These are phyloP conservation scores for Colletotrichum siamense DNA, from an alignment of 2,329 filamentous ascomycete genomes.

Conservation along the genomic window DNA sequence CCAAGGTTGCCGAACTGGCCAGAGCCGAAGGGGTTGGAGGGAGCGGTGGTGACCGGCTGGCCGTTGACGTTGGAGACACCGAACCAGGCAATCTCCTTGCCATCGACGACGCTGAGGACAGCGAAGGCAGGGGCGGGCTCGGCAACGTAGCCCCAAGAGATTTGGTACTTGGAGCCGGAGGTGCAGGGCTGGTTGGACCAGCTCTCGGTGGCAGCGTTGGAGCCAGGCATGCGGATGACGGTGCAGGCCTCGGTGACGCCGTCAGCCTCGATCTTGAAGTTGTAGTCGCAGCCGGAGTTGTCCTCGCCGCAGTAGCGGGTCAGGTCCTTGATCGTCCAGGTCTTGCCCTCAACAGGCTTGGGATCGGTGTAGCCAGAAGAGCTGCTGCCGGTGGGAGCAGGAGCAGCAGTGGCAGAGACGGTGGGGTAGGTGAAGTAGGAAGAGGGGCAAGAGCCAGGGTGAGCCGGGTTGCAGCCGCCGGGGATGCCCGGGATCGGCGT, in stretches of 20 bases:
- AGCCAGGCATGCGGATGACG: neutral
- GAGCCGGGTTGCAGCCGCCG: constrained; percentile 14
- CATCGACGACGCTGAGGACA: neutral
- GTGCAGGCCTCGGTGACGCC: constrained; percentile 1
- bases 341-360: neutral
- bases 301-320: neutral
- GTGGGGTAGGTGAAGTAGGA: neutral
- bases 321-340: constrained; percentile 12
- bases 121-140: neutral
- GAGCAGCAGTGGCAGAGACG: neutral
- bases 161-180: neutral
- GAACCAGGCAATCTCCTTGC: constrained; percentile 1
- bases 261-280: constrained; percentile 10
- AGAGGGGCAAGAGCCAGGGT: constrained; percentile 1
- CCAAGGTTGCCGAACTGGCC: constrained; percentile 13
- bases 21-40: constrained; percentile 12
- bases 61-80: constrained; percentile 8
- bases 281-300: constrained; percentile 14
- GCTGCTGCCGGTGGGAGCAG: neutral
- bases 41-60: constrained; percentile 3
- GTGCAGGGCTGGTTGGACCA: constrained; percentile 13
- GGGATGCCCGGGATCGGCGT: constrained; percentile 12
- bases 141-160: constrained; percentile 4
- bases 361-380: neutral
- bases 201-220: constrained; percentile 2